Conservation (phyloP, 1,284 basidiomycete genomes). For the Golubevia sp. region DNA sequence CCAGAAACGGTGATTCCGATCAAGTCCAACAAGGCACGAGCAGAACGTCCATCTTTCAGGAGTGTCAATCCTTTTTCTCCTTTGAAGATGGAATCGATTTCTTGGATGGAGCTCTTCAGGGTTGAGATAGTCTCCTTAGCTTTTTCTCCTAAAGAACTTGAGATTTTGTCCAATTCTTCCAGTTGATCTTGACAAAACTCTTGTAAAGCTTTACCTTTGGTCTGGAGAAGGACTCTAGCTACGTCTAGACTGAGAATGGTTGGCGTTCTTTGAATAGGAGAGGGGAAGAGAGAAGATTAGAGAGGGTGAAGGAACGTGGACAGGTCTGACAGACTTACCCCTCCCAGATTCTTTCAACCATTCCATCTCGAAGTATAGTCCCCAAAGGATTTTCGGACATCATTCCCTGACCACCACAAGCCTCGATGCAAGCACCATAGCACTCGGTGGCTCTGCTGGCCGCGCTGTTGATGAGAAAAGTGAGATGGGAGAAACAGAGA, state of each 20-base stretch:
- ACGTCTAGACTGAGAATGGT: slow-evolving; percentile 74
- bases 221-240: slow-evolving; percentile 66
- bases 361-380: slow-evolving; percentile 69
- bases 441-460: slow-evolving; percentile 71
- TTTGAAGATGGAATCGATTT: slow-evolving; percentile 5
- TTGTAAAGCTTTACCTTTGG: slow-evolving; percentile 61
- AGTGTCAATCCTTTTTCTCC: slow-evolving; percentile 3
- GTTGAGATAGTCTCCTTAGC: neutral
- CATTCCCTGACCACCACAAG: slow-evolving; percentile 77
- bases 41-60: slow-evolving; percentile 16
- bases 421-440: slow-evolving; percentile 76
- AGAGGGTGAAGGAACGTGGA: too few species aligned
- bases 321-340: too few species aligned
- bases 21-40: slow-evolving; percentile 25
- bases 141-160: neutral
- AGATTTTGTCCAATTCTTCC: slow-evolving; percentile 11
- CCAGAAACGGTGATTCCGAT: slow-evolving; percentile 22
- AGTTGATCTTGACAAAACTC: slow-evolving; percentile 62
- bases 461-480: too few species aligned
- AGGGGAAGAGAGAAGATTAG: too few species aligned
- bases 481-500: too few species aligned
- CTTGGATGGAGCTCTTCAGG: slow-evolving; percentile 9
- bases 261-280: too few species aligned
- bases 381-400: slow-evolving; percentile 72
- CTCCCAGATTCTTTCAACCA: slow-evolving; percentile 83